Evolutionary conservation across 1,284 basidiomycete species (phyloP), one percentile per base, ranked within the genome.

Genomic region (Microstroma glucosiphilum): DNA sequence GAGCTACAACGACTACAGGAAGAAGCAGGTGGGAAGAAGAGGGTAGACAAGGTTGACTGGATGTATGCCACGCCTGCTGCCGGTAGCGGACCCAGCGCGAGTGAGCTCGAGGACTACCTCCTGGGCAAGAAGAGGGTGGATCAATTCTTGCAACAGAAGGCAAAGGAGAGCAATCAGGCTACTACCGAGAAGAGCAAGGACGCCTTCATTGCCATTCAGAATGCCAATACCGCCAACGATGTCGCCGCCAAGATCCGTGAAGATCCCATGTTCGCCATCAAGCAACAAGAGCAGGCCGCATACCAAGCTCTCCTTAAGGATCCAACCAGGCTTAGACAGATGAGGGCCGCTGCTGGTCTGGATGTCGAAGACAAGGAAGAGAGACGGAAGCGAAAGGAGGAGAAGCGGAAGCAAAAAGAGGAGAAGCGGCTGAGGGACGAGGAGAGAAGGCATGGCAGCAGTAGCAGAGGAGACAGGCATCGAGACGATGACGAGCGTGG

Each of bases 91-190:
- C 86, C 90, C 69, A 94, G 91, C 69, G 81, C 89, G 37, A 91
- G 90, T 70, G 94, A 98, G 66, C 81, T 97, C 71, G 96, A 98
- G 82, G 92, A 94, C 71, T 98, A 98, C 77, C 82, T 98, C 6
- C 83, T 98, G 37, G 96, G 94, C n/a, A 98, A 97, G 85, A 96
- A 94, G 82, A 83, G 94, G 59, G 93, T 98, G 0, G 96, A 98
- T 80, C 92, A 97, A 82, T 89, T 96, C 26, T 81, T 98, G 66
- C 51, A 26, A 42, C 17, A 53, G 60, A 49, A 61, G 30, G 48
- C 43, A 43, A 56, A 15, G 54, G 41, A 40, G 30, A 23, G 7
- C 17, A 15, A 58, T 6, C 19, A 30, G 6, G 26, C 56, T 21
- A 13, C 23, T 17, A 53, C 46, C 48, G 49, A 46, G 17, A n/a